Conservation (phyloP, 306 rosid species). For the Styphnolobium japonicum region DNA sequence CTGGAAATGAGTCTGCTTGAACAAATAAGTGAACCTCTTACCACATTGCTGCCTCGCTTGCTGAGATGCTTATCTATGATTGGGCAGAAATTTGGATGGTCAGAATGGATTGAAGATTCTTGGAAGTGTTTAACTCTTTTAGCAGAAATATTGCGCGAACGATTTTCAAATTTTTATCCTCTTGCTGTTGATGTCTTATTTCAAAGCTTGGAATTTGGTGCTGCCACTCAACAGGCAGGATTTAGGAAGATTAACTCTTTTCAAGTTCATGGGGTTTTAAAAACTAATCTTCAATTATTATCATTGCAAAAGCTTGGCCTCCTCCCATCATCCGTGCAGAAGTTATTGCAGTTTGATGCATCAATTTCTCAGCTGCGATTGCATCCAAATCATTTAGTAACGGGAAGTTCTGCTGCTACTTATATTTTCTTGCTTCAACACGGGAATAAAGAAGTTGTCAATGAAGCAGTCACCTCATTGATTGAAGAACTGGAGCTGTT, state of each 20-base stretch:
- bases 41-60: constrained; percentile 66
- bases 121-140: constrained; percentile 95
- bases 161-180: constrained; percentile 67
- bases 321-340: constrained; percentile 62
- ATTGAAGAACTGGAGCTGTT: constrained; percentile 70
- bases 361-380: constrained; percentile 72
- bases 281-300: constrained; percentile 86
- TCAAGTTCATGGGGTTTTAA: constrained; percentile 87
- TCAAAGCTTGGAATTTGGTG: constrained; percentile 63
- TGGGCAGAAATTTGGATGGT: constrained; percentile 91
- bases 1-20: constrained; percentile 81
- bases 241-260: constrained; percentile 56
- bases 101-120: constrained; percentile 82
- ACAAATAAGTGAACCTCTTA: constrained; percentile 77
- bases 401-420: constrained; percentile 89
- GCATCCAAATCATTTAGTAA: constrained; percentile 86
- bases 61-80: constrained; percentile 76
- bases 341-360: constrained; percentile 69
- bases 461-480: constrained; percentile 58
- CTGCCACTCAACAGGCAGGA: constrained; percentile 32
- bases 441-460: constrained; percentile 77
- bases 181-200: constrained; percentile 72
- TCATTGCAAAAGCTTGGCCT: constrained; percentile 89
- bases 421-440: constrained; percentile 91
- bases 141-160: constrained; percentile 80